phyloP scores from a whole-genome alignment of 2,329 filamentous ascomycete species.

The Cryoendolithus antarcticus region DNA sequence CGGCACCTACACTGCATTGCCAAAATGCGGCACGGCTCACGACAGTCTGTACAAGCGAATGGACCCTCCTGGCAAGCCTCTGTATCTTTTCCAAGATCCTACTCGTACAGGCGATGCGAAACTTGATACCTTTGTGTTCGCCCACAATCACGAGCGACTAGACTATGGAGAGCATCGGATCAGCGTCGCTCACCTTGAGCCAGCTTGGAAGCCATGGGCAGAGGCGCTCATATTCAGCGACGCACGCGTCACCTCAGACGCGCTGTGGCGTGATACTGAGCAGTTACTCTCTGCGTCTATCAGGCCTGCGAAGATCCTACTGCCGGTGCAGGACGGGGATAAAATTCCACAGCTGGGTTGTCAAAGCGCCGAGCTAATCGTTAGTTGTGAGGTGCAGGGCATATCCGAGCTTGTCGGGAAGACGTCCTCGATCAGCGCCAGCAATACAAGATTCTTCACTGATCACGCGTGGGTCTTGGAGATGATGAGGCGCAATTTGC shows the following conservation, averaged over 20 bases:
- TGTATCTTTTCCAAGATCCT: slow-evolving; percentile 50
- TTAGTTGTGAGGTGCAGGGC: not conserved
- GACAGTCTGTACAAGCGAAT: slow-evolving; percentile 41
- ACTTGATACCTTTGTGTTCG: slow-evolving; percentile 46
- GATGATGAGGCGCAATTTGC: slow-evolving; percentile 13
- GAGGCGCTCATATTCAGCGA: not conserved
- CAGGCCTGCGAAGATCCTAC: no score
- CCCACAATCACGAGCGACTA: slow-evolving; percentile 34
- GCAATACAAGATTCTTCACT: slow-evolving; percentile 8
- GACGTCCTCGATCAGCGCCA: not conserved
- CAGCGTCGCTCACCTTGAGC: slow-evolving; percentile 34
- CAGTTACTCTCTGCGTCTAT: no score
- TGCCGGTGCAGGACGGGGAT: no score
- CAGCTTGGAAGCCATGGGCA: slow-evolving; percentile 31
- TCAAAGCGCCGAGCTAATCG: not conserved
- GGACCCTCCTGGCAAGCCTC: slow-evolving; percentile 10
- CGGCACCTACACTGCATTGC: slow-evolving; percentile 40
- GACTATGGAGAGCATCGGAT: slow-evolving; percentile 35
- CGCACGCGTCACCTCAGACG: no score
- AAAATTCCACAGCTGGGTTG: not conserved
- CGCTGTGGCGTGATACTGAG: no score
- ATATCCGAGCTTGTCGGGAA: no score
- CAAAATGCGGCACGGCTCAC: slow-evolving; percentile 45
- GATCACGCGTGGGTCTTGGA: slow-evolving; percentile 14
- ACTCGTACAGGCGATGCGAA: slow-evolving; percentile 33